These are phyloP conservation scores for Eucalyptus sp. DNA, from an alignment of 345 rosid species.

Conservation along the genomic window DNA sequence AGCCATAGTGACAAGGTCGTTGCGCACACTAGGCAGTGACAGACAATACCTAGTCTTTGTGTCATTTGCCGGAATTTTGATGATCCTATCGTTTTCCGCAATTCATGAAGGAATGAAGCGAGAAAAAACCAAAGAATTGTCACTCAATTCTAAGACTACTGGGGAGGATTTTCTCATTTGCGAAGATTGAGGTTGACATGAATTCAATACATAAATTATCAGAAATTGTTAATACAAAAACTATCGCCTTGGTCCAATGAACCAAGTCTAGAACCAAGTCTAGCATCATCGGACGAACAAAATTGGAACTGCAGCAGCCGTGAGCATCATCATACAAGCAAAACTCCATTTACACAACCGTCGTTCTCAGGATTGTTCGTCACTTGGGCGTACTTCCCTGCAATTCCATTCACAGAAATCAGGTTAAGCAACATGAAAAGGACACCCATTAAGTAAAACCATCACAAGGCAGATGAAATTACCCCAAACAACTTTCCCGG, in stretches of 20 bases:
- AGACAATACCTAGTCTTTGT: not conserved
- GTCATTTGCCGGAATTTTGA: not conserved
- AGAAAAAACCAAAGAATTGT: not conserved
- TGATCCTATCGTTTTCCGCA: not conserved
- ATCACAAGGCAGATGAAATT: conserved; percentile 1
- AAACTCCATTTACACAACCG: conserved; percentile 88
- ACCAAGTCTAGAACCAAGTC: not conserved
- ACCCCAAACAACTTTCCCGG: conserved; percentile 98
- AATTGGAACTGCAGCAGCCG: not conserved
- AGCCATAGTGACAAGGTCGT: not conserved
- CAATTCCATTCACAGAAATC: not conserved
- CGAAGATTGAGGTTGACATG: not conserved
- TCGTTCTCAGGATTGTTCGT: conserved; percentile 94
- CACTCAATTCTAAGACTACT: not conserved
- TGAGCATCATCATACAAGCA: conserved; percentile 48
- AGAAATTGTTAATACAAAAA: not conserved
- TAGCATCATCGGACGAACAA: not conserved
- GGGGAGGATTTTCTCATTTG: not conserved
- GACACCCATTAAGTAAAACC: not conserved
- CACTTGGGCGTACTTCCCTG: conserved; percentile 95
- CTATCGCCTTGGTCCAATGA: not conserved
- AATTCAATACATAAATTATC: not conserved
- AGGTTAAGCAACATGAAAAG: not conserved
- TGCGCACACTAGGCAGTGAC: not conserved
- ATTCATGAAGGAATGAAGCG: not conserved